These are phyloP conservation scores for Talaromyces sp. DNA, from an alignment of 2,329 filamentous ascomycete species.

Conservation along the genomic window DNA sequence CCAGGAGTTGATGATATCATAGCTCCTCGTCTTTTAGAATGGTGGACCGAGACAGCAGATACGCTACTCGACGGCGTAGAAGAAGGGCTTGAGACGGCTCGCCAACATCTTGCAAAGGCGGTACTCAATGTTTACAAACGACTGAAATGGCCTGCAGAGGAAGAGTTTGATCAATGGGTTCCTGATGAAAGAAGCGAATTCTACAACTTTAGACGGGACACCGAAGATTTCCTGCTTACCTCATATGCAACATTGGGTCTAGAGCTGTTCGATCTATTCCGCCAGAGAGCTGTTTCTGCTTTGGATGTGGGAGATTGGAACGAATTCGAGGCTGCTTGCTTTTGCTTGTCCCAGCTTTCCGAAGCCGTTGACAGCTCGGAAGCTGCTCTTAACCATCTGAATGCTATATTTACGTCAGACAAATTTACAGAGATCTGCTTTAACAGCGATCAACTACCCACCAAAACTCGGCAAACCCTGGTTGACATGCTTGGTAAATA, in stretches of 20 bases:
- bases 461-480: constrained; percentile 41
- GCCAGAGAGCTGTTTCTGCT: constrained; percentile 34
- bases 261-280: constrained; percentile 41
- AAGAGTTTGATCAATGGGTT: constrained; percentile 37
- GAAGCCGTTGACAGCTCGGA: constrained; percentile 45
- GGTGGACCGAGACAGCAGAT: constrained; percentile 42
- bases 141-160: constrained; percentile 36
- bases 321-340: constrained; percentile 43
- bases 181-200: constrained; percentile 44
- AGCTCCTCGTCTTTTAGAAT: constrained; percentile 38
- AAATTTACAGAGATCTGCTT: constrained; percentile 33
- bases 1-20: constrained; percentile 40
- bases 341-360: constrained; percentile 43
- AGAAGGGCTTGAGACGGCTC: constrained; percentile 30
- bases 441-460: constrained; percentile 27
- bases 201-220: constrained; percentile 42
- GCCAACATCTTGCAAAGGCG: constrained; percentile 38
- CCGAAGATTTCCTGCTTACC: constrained; percentile 45
- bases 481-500: constrained; percentile 44
- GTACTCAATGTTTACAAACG: constrained; percentile 43
- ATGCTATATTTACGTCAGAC: constrained; percentile 39
- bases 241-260: constrained; percentile 43
- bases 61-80: constrained; percentile 32
- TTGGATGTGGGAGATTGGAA: constrained; percentile 38
- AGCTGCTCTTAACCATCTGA: constrained; percentile 40